Evolutionary conservation across 306 rosid species (phyloP).

Genomic region (Morella rubra): DNA sequence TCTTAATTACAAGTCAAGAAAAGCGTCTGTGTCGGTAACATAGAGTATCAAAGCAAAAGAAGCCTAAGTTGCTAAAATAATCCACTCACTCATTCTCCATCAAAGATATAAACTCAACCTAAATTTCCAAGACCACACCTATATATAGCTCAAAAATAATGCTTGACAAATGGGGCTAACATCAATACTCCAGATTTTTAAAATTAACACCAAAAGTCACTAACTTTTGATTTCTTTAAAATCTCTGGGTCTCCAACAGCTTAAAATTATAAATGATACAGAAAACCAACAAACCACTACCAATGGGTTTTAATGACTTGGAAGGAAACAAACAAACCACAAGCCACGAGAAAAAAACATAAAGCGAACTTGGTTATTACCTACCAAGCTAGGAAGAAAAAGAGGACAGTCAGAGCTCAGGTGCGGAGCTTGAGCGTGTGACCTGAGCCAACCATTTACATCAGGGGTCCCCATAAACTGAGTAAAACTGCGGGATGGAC

Average conservation of each 20-base stretch:
- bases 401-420: constrained; percentile 21
- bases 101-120: background rate
- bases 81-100: background rate
- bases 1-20: background rate
- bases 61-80: background rate
- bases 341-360: background rate
- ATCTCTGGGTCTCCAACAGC: background rate
- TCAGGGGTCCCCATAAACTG: constrained; percentile 13
- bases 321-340: background rate
- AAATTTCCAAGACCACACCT: constrained; percentile 10
- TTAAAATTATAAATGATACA: background rate
- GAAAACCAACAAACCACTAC: background rate
- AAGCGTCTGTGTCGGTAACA: background rate
- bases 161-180: constrained; percentile 12
- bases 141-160: background rate
- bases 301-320: constrained; percentile 10
- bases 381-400: constrained; percentile 35
- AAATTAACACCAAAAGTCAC: background rate
- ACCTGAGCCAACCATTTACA: constrained; percentile 25
- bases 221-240: background rate
- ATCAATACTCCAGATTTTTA: background rate
- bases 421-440: constrained; percentile 22
- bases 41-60: background rate
- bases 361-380: constrained; percentile 19
- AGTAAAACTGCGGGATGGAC: constrained; percentile 10